Percentiles rank a stretch among this genome's conserved stretches.
Evolutionary conservation across 192 early-diverging fungal genomes (phyloP).

Genomic region (Linnemannia zychae): DNA sequence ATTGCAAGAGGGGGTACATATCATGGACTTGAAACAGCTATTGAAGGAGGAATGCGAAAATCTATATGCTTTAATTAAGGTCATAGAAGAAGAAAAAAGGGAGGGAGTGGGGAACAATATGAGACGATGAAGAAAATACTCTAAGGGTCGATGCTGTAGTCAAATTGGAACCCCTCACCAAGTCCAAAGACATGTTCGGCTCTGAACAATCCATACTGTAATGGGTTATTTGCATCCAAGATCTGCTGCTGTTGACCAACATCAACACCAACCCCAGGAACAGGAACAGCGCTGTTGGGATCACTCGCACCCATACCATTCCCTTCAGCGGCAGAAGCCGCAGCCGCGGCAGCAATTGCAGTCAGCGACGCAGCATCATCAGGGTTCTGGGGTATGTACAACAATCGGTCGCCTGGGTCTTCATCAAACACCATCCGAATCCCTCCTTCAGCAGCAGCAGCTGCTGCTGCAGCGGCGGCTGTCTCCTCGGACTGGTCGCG

Average conservation of each 20-base stretch:
- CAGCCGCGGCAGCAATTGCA: background rate
- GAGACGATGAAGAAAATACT: background rate
- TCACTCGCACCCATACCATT: no score
- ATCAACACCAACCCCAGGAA: background rate
- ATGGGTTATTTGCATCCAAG: background rate
- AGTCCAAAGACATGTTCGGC: conserved; percentile 52
- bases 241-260: no score
- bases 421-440: conserved; percentile 7
- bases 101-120: no score
- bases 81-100: conserved; percentile 1
- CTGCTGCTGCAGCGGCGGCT: background rate
- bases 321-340: background rate
- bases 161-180: conserved; percentile 49
- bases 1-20: no score
- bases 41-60: background rate
- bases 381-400: conserved; percentile 16
- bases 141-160: conserved; percentile 34
- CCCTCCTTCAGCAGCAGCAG: background rate
- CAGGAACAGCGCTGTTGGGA: background rate
- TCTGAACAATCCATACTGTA: conserved; percentile 20
- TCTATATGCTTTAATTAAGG: background rate
- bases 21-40: background rate
- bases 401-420: conserved; percentile 30
- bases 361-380: conserved; percentile 10
- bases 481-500: conserved; percentile 7